A percentile compares a stretch with the other conserved stretches of the same genome.
These are phyloP conservation scores for Myriosclerotinia curreyana DNA, from an alignment of 2,329 filamentous ascomycete species.

Conservation along the genomic window DNA sequence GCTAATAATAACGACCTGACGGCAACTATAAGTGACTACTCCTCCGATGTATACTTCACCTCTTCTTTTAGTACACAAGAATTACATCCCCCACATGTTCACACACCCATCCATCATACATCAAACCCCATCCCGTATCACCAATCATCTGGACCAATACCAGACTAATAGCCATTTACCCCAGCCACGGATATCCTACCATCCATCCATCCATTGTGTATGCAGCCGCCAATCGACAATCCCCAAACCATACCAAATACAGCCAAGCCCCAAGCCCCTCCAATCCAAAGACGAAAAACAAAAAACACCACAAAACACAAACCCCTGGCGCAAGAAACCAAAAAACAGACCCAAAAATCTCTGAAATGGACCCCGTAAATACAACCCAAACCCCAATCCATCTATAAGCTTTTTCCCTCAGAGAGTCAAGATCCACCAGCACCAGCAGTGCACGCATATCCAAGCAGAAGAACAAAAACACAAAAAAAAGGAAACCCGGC, in stretches of 20 bases:
- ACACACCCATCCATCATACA: background rate
- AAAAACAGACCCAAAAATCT: background rate
- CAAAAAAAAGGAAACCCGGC: background rate
- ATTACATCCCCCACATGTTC: background rate
- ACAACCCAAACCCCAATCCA: background rate
- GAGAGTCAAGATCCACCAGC: background rate
- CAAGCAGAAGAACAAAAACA: background rate
- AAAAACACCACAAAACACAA: slow-evolving; percentile 9
- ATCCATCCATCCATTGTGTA: slow-evolving; percentile 11
- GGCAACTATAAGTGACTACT: no score
- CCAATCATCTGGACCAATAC: background rate
- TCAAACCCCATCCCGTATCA: background rate
- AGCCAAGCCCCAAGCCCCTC: background rate
- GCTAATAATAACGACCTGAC: no score
- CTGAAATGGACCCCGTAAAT: background rate
- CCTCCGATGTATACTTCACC: background rate
- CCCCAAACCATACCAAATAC: slow-evolving; percentile 13
- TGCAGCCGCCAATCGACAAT: slow-evolving; percentile 8
- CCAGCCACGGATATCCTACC: background rate
- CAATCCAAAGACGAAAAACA: background rate
- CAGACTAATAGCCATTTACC: background rate
- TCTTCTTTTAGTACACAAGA: background rate
- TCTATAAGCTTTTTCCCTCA: slow-evolving; percentile 14
- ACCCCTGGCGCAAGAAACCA: background rate
- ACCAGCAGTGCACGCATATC: slow-evolving; percentile 5